Evolutionary conservation across 1,139 yeast species (phyloP), one percentile per base, ranked within the genome.

Genomic region (Kodamaea arcana): DNA sequence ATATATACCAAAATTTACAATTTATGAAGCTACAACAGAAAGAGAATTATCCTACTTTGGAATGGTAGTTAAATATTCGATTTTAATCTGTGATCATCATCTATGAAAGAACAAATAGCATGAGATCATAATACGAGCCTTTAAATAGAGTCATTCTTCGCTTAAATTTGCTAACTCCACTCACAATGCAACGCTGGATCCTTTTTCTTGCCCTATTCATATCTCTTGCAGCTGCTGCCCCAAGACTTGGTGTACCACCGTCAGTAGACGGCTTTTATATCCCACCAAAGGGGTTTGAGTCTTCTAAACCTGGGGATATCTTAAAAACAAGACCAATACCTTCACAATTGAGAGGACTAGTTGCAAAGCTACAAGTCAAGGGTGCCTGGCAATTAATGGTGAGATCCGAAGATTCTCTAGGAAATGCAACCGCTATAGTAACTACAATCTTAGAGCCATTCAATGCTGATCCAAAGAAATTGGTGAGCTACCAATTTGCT

Each of bases 401-500:
- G 2, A 48, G 68, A 35, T 54, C 68, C 10, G 47, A 54, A 24
- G 67, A 64, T 37, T 41, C 59, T 4, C 43, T 46, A 24, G 67
- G 64, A 2, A 46, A 54, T 12, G 54, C 71, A 5, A 51, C 46
- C 7, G 60, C 55, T 2, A 51, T 62, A 15, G 58, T 56, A 3
- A 44, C 63, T 4, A 62, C 70, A 0, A 39, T 65, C 3, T 45
- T 60, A 10, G 54, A 51, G 38, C 67, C 70, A 1, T 49, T 43
- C 30, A 51, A 58, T 37, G 59, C 60, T 5, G 57, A 62, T 35
- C 44, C 53, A 6, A 41, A 43, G 3, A 53, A 53, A 34, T 32
- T 65, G 9, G 42, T 64, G 5, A 51, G 63, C 5, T 62, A 60
- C 40, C 65, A 61, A 36, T 37, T 52, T 8, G 63, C 65, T 31